phyloP scores from a whole-genome alignment of 805 yeast genomes.

The Danielozyma ontarioensis region DNA sequence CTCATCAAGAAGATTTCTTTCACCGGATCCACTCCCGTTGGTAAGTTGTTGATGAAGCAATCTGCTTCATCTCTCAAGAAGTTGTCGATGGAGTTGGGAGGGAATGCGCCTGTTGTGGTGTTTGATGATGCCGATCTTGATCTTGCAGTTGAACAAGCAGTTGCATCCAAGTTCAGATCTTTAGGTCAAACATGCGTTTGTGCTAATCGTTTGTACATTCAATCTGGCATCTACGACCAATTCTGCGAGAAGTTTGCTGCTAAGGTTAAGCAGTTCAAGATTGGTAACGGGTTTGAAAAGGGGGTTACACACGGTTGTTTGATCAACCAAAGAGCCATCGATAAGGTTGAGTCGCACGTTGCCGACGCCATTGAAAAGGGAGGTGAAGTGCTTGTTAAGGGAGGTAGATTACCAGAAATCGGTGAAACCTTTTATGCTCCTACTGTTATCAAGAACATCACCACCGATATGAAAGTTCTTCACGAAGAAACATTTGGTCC shows the following conservation, averaged over 20 bases:
- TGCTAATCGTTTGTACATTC: constrained; percentile 68
- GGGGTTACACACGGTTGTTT: constrained; percentile 74
- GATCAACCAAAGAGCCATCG: constrained; percentile 57
- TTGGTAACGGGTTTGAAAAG: constrained; percentile 60
- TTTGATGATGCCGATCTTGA: constrained; percentile 70
- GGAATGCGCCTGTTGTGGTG: constrained; percentile 75
- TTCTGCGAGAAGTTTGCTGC: constrained; percentile 47
- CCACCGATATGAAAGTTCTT: constrained; percentile 50
- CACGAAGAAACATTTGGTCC: constrained; percentile 84
- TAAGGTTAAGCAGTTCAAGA: constrained; percentile 39
- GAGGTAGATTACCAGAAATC: constrained; percentile 45
- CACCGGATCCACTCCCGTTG: constrained; percentile 76
- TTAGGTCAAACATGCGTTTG: constrained; percentile 82
- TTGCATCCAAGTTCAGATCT: constrained; percentile 66
- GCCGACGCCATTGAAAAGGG: constrained; percentile 63
- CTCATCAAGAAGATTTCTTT: constrained; percentile 63
- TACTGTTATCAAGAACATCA: constrained; percentile 61
- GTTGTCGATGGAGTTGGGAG: constrained; percentile 70
- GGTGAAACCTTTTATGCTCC: constrained; percentile 66
- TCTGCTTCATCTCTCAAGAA: constrained; percentile 62
- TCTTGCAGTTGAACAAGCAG: constrained; percentile 59
- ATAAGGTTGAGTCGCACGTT: constrained; percentile 57
- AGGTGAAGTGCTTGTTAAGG: constrained; percentile 62
- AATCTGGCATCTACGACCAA: constrained; percentile 57
- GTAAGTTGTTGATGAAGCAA: constrained; percentile 61